Evolutionary conservation across 192 early-diverging fungal genomes (phyloP).

Genomic region (Allomyces javanicus): DNA sequence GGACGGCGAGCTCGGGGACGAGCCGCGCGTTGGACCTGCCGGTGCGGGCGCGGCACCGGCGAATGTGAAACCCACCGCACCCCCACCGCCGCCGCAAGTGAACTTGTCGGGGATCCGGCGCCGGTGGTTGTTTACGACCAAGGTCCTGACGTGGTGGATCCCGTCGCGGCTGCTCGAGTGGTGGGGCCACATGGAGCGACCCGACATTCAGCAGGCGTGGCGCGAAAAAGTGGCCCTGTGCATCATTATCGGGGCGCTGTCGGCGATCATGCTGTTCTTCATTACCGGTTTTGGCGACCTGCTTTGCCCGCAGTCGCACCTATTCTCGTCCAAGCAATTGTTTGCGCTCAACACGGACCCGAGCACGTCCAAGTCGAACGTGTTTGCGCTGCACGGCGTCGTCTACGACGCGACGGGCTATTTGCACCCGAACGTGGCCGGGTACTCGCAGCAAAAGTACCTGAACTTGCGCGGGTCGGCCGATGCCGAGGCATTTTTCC

Average conservation of each 20-base stretch:
- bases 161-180: constrained; percentile 42
- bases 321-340: constrained; percentile 48
- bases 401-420: background rate
- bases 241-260: constrained; percentile 59
- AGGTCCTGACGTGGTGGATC: constrained; percentile 63
- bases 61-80: no score
- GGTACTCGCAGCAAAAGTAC: background rate
- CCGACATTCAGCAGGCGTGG: constrained; percentile 82
- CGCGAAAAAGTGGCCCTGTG: constrained; percentile 91
- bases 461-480: background rate
- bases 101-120: constrained; percentile 10
- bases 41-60: no score
- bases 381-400: background rate
- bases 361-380: constrained; percentile 10
- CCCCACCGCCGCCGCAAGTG: background rate
- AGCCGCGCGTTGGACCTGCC: no score
- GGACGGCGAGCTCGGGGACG: no score
- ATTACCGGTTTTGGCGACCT: constrained; percentile 51
- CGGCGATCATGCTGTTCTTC: constrained; percentile 64
- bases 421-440: background rate
- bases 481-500: background rate
- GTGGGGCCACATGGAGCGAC: constrained; percentile 59
- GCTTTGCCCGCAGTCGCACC: constrained; percentile 51
- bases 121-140: constrained; percentile 69
- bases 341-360: background rate